phyloP scores from a whole-genome alignment of 768 basidiomycete genomes.

The Gelatoporia subvermispora region DNA sequence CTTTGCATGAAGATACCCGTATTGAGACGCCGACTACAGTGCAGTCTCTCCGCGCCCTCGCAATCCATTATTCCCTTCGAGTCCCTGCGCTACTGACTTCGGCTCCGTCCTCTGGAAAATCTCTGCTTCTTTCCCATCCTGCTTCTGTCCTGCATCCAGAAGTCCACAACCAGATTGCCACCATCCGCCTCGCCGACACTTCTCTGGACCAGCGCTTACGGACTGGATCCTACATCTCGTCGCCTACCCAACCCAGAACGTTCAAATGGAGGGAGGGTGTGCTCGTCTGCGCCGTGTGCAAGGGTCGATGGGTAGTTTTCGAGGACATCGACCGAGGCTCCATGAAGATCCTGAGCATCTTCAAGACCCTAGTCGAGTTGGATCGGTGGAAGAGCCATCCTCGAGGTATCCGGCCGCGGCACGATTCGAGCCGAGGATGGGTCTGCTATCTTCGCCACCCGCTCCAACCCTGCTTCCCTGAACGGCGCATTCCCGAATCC shows the following conservation, averaged over 20 bases:
- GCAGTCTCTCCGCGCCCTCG: conserved; percentile 55
- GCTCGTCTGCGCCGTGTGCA: conserved; percentile 80
- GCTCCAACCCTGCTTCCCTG: conserved; percentile 55
- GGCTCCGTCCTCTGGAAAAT: conserved; percentile 85
- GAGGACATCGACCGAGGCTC: conserved; percentile 91
- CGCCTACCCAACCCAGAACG: conserved; percentile 71
- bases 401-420: conserved; percentile 74
- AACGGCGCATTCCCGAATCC: conserved; percentile 48
- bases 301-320: conserved; percentile 90
- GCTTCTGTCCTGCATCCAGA: conserved; percentile 60
- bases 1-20: conserved; percentile 28
- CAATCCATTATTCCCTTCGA: conserved; percentile 59
- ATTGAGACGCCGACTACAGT: conserved; percentile 63
- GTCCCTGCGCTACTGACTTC: conserved; percentile 82
- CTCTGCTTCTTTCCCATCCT: conserved; percentile 72
- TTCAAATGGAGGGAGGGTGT: conserved; percentile 98
- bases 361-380: conserved; percentile 85
- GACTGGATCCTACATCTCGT: conserved; percentile 90
- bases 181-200: conserved; percentile 89
- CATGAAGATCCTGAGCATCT: conserved; percentile 80
- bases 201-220: conserved; percentile 92
- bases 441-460: conserved; percentile 87
- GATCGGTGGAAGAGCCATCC: conserved; percentile 64
- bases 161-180: conserved; percentile 64
- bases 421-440: conserved; percentile 68